Evolutionary conservation across 225 moss, liverwort and hornwort species (phyloP), one percentile per base, ranked within the genome.

Genomic region (Marchantia polymorpha): DNA sequence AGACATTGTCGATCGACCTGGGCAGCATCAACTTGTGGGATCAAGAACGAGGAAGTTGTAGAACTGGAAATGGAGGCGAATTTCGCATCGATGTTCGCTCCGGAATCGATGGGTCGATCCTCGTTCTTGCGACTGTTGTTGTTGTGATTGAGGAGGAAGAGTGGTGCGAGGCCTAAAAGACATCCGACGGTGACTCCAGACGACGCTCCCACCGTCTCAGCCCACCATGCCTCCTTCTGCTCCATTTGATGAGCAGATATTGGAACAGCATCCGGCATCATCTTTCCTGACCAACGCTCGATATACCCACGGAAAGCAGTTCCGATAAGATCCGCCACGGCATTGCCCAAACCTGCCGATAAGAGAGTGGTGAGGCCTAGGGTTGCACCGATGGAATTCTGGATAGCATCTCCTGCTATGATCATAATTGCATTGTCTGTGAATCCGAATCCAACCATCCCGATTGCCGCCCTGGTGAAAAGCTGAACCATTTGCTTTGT

Each of bases 351-450:
- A 30, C 92, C 92, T 84, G 92, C 92, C 77, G 92, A 92, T 84
- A 92, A 78, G 46, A 92, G 89, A 61, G 90, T 81, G 26, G 90
- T 84, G 72, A 92, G 87, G 75, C 90, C 89, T 49, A 92, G 89
- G 48, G 89, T 81, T 50, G 86, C 48, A 68, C 92, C 92, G 83
- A 92, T 92, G 52, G 89, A 86, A 61, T 90, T 89, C 79, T 92
- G 87, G 77, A 92, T 92, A 27, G 85, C 82, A 81, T 92, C 92
- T 75, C 92, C 92, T 48, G 92, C 90, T 61, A 92, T 85, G 74
- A 92, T 90, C 92, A 92, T 92, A 77, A 92, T 87, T 30, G 92
- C 92, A 76, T 92, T 92, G 82, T 92, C 92, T 87, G 88, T 92
- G 69, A 92, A 88, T 30, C 90, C 92, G 78, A 92, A 92, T 72